These are phyloP conservation scores for Polygonum aviculare DNA, from an alignment of 148 eudicot species.

Conservation along the genomic window DNA sequence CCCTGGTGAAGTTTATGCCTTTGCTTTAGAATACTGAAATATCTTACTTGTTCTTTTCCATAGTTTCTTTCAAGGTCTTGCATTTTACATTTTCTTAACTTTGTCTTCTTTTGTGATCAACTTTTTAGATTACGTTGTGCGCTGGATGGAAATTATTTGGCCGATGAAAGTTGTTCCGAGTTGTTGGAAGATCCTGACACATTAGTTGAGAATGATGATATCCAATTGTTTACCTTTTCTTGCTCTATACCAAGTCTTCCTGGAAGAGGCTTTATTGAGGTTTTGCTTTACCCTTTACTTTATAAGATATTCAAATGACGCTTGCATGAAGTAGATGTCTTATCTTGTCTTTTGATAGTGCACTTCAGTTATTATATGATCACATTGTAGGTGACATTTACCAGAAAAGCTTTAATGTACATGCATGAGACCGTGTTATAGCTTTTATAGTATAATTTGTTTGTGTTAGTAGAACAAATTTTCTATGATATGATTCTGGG, in stretches of 20 bases:
- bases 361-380: not conserved
- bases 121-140: constrained; percentile 68
- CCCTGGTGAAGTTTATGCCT: not conserved
- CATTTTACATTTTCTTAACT: not conserved
- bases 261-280: constrained; percentile 99
- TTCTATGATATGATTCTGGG: not conserved
- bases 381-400: not conserved
- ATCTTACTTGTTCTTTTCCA: not conserved
- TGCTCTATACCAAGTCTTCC: constrained; percentile 55
- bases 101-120: not conserved
- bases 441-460: not conserved
- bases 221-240: constrained; percentile 48
- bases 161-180: constrained; percentile 44
- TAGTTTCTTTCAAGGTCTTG: not conserved
- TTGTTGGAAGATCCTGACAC: constrained; percentile 30
- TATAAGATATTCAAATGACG: not conserved
- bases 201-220: constrained; percentile 28
- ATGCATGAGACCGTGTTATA: not conserved
- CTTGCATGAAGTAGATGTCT: not conserved
- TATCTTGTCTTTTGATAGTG: constrained; percentile 1
- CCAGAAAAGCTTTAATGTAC: not conserved
- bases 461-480: not conserved
- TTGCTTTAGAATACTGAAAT: not conserved
- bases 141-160: constrained; percentile 69
- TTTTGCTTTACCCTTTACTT: constrained; percentile 14